Conservation (phyloP, 352 stramenopile species). For the Phytophthora pistaciae region DNA sequence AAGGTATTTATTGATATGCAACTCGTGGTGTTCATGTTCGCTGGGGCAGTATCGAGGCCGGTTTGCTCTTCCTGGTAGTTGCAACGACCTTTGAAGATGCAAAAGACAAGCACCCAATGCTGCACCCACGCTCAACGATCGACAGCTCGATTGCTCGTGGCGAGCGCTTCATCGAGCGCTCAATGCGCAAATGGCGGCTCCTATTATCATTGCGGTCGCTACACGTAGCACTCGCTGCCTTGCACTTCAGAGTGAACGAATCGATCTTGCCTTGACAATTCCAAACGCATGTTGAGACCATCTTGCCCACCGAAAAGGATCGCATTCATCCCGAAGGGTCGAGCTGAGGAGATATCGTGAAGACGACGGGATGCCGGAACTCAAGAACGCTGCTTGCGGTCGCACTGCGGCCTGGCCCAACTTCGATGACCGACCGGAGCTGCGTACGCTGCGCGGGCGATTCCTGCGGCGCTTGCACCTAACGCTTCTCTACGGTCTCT, state of each 20-base stretch:
- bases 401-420: conserved; percentile 24
- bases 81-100: conserved; percentile 3
- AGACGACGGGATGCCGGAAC: conserved; percentile 6
- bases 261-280: no score
- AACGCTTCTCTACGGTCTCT: conserved; percentile 40
- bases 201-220: not conserved
- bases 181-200: conserved; percentile 2
- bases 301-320: not conserved
- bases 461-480: conserved; percentile 40
- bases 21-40: not conserved
- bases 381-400: conserved; percentile 26
- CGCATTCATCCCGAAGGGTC: not conserved
- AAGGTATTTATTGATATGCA: conserved; percentile 36
- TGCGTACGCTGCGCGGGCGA: conserved; percentile 32
- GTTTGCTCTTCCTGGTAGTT: not conserved
- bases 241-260: not conserved
- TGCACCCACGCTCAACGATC: not conserved
- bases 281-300: no score
- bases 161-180: not conserved
- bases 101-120: conserved; percentile 7
- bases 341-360: not conserved
- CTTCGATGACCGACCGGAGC: conserved; percentile 33
- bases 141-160: not conserved
- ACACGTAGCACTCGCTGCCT: not conserved
- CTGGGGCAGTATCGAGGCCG: not conserved